Percentiles rank a stretch among this genome's conserved stretches.
phyloP scores from a whole-genome alignment of 768 basidiomycete genomes.

The Punctularia strigosozonata region DNA sequence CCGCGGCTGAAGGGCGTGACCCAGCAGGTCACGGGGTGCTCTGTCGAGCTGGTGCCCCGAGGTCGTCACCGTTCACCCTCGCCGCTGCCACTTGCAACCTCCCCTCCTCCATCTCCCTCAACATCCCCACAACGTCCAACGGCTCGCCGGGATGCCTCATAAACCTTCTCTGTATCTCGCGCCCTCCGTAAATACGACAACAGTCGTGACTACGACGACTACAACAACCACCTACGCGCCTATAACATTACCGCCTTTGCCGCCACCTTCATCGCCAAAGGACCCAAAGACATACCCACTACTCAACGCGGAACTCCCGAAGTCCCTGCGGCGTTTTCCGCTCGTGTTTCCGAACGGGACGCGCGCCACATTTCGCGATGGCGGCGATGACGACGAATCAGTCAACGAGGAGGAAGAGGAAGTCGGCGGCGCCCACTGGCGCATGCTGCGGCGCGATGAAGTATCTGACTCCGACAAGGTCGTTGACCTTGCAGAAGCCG shows the following conservation, averaged over 20 bases:
- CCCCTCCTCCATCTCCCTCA: slow-evolving; percentile 14
- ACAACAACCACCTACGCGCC: slow-evolving; percentile 86
- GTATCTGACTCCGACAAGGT: slow-evolving; percentile 32
- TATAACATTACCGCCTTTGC: slow-evolving; percentile 68
- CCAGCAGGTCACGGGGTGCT: no score
- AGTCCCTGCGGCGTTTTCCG: slow-evolving; percentile 62
- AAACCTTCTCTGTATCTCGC: slow-evolving; percentile 63
- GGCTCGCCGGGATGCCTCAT: no score
- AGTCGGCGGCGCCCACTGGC: slow-evolving; percentile 61
- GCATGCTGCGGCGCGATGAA: slow-evolving; percentile 60
- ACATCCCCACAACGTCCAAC: slow-evolving; percentile 42
- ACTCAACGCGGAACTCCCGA: slow-evolving; percentile 61
- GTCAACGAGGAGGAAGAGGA: slow-evolving; percentile 64
- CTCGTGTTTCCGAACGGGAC: slow-evolving; percentile 73
- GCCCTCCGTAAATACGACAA: slow-evolving; percentile 78
- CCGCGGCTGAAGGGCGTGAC: no score
- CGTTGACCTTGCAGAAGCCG: slow-evolving; percentile 65
- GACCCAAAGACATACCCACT: slow-evolving; percentile 76
- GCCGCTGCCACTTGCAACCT: slow-evolving; percentile 14
- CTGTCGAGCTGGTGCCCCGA: neutral
- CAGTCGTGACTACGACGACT: slow-evolving; percentile 87
- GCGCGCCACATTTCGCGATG: slow-evolving; percentile 70
- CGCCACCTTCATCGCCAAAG: slow-evolving; percentile 57
- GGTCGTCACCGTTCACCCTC: neutral
- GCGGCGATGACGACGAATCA: slow-evolving; percentile 47